Conservation (phyloP, 1,139 yeast genomes). For the Sugiyamaella neomexicana region DNA sequence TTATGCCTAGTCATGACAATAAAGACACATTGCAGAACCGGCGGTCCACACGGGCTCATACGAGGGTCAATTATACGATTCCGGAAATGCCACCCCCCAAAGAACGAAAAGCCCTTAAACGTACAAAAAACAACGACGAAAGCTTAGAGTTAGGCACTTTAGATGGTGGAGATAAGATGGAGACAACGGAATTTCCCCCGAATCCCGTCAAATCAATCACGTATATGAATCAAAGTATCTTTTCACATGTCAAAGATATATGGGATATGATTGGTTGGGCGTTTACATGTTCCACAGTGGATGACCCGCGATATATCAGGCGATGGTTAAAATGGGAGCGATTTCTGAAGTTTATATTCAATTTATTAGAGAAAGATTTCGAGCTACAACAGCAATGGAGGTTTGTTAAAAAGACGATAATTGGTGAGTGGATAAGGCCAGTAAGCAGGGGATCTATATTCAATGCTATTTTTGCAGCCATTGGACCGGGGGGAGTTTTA, state of each 20-base stretch:
- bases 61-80: slow-evolving; percentile 7
- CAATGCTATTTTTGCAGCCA: slow-evolving; percentile 17
- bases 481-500: slow-evolving; percentile 7
- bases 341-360: slow-evolving; percentile 22
- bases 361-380: slow-evolving; percentile 22
- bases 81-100: neutral
- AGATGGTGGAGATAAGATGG: neutral
- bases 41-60: neutral
- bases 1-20: slow-evolving; percentile 1
- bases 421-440: slow-evolving; percentile 13
- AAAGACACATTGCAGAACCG: neutral
- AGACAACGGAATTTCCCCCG: no score
- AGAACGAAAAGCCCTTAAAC: neutral
- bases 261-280: slow-evolving; percentile 30
- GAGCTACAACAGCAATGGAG: neutral
- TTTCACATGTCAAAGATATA: slow-evolving; percentile 15
- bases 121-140: neutral
- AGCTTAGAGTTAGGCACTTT: no score
- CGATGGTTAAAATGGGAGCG: slow-evolving; percentile 26
- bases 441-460: slow-evolving; percentile 9
- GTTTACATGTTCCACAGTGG: slow-evolving; percentile 25
- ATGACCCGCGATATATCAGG: slow-evolving; percentile 18
- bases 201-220: neutral
- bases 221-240: slow-evolving; percentile 14
- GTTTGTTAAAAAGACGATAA: slow-evolving; percentile 1